A percentile compares a stretch with the other conserved stretches of the same genome.
Evolutionary conservation across 106 monocot genomes (phyloP).

Genomic region (Allium sativum): DNA sequence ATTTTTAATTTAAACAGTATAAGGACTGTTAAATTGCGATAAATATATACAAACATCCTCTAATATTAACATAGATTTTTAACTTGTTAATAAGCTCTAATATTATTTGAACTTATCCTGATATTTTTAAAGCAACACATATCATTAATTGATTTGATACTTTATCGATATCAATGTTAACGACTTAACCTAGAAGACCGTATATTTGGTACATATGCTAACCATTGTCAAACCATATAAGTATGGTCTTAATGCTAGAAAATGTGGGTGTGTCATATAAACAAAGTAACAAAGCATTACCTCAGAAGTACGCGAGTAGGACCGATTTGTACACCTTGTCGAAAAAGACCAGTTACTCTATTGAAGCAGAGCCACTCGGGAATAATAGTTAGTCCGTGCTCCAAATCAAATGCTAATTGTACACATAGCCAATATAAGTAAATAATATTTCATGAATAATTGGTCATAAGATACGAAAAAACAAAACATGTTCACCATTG

Average conservation of each 20-base stretch:
- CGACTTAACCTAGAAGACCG: no score
- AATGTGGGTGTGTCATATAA: no score
- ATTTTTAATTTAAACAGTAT: no score
- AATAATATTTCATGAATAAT: neutral
- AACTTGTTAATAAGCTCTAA: no score
- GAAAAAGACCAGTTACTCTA: constrained; percentile 49
- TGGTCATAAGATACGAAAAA: neutral
- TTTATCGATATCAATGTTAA: no score
- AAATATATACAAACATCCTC: no score
- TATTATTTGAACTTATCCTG: no score
- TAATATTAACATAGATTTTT: no score
- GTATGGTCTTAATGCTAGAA: neutral
- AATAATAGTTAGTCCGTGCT: constrained; percentile 79
- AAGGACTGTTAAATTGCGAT: no score
- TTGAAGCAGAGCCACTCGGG: constrained; percentile 92
- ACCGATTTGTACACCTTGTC: constrained; percentile 65
- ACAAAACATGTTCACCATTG: constrained; percentile 38
- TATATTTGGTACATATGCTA: no score
- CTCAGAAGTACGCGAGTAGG: constrained; percentile 60
- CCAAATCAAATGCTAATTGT: constrained; percentile 74
- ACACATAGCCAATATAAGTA: constrained; percentile 3
- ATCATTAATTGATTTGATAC: no score
- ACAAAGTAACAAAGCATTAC: constrained; percentile 17
- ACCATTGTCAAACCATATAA: neutral
- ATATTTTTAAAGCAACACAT: no score